A percentile compares a stretch with the other conserved stretches of the same genome.
phyloP scores from a whole-genome alignment of 139 green algal genomes.

The Dunaliella primolecta region DNA sequence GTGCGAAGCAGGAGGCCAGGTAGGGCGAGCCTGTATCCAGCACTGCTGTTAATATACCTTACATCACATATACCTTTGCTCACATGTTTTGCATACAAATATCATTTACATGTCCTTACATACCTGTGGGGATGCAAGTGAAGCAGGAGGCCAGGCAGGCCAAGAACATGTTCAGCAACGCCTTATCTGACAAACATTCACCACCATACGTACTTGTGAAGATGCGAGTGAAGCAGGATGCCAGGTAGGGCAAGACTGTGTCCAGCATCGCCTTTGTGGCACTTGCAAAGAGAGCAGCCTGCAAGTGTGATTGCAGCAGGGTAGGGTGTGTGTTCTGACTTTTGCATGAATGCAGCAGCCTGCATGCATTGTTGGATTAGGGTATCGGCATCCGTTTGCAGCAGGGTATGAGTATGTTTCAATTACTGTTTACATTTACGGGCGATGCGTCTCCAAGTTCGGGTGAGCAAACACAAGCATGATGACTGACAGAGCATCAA shows the following conservation, averaged over 20 bases:
- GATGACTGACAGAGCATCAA: no score
- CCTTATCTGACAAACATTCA: background rate
- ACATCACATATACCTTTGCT: background rate
- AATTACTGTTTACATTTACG: background rate
- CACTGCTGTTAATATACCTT: no score
- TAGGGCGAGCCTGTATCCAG: no score
- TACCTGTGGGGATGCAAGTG: background rate
- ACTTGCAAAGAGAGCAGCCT: constrained; percentile 37
- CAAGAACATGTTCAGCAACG: background rate
- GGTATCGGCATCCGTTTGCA: background rate
- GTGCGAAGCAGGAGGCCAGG: no score
- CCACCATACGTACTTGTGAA: constrained; percentile 33
- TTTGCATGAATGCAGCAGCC: constrained; percentile 31
- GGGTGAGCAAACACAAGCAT: background rate
- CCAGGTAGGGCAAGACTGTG: constrained; percentile 57
- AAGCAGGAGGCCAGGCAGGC: background rate
- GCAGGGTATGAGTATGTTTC: background rate
- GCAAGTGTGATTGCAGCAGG: no score
- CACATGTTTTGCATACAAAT: background rate
- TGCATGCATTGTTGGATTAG: no score
- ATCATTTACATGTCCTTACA: background rate
- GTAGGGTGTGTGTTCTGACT: no score
- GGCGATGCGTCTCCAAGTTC: background rate
- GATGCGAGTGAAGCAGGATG: constrained; percentile 53
- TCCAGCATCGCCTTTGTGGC: constrained; percentile 32